A percentile compares a stretch with the other conserved stretches of the same genome.
Evolutionary conservation across 169 alveolate genomes (phyloP).

Genomic region (Perkinsus olseni): DNA sequence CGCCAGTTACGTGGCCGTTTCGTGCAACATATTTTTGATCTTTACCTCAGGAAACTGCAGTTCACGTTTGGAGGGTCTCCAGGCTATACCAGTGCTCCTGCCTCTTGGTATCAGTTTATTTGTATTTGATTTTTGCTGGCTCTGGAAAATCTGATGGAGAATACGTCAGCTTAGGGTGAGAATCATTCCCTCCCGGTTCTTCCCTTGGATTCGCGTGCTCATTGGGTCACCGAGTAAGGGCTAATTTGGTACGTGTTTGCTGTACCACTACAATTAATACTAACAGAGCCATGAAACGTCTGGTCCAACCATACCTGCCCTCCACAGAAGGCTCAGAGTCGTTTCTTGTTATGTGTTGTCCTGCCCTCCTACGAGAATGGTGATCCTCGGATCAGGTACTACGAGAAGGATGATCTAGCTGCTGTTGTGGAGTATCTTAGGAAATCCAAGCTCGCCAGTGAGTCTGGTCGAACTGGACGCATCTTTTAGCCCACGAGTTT

Average conservation of each 20-base stretch:
- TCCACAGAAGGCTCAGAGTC: not conserved
- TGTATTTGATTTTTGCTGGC: conserved; percentile 60
- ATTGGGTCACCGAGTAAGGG: no score
- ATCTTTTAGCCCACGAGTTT: no score
- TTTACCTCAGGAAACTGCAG: not conserved
- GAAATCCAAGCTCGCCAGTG: not conserved
- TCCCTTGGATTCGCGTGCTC: no score
- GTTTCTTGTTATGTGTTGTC: no score
- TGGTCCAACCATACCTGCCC: no score
- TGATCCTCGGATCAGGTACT: no score
- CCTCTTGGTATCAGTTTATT: conserved; percentile 56
- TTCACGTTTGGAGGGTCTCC: conserved; percentile 41
- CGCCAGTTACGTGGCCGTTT: not conserved
- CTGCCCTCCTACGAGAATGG: no score
- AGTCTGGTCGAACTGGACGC: not conserved
- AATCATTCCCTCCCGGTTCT: no score
- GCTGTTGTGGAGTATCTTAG: conserved; percentile 34
- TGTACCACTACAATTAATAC: no score
- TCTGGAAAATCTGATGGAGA: conserved; percentile 68
- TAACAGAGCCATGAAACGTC: no score
- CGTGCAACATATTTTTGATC: not conserved
- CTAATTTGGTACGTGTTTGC: no score
- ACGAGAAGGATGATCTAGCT: conserved; percentile 55
- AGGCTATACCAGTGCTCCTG: conserved; percentile 46
- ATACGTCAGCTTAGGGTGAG: conserved; percentile 51